Base-by-base conservation (phyloP, 768 basidiomycete genomes). In the Artomyces pyxidatus region DNA sequence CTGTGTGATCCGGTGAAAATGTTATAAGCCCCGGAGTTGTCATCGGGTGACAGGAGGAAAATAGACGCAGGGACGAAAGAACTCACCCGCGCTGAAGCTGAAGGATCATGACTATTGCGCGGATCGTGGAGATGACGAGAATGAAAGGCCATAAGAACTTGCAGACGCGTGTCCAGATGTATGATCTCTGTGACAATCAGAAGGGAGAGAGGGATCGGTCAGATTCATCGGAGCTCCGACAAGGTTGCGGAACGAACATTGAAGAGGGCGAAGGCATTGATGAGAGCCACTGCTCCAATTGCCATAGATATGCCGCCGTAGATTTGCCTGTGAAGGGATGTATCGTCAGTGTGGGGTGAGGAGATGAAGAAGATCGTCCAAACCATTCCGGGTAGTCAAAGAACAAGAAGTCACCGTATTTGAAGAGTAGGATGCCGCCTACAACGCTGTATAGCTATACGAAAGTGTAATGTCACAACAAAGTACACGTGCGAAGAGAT, bases 31-130 rank as follows among this genome's bases (percentile, higher is more conserved):
- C 11, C 38, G 7, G 50, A 38, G 49, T 46, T 45, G 47, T 35
- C 32, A 28, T 29, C n/a, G n/a, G 26, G 40, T 40, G 42, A 48
- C 42, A 41, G 40, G 26, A 42, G 52, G 46, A 50, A 50, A 57
- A 54, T 59, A 63, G 48, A 47, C 44, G 46, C n/a, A n/a, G n/a
- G n/a, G n/a, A n/a, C n/a, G n/a, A n/a, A 59, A 48, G 59, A 61
- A 67, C 77, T 62, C 65, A 83, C 81, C 78, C 79, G 63, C 82
- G 75, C 61, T 83, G 72, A 51, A 87, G 75, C 65, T 85, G 68
- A 61, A 83, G 78, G 62, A 85, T 81, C 79, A 86, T 86, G 52
- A 84, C 60, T 60, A 82, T 80, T 37, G 78, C 81, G 50, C 84
- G 77, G 49, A 86, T 61, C 23, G 76, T 77, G 59, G 69, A 72